Conservation (phyloP, 805 yeast species). For the Candida khao-thaluensis region DNA sequence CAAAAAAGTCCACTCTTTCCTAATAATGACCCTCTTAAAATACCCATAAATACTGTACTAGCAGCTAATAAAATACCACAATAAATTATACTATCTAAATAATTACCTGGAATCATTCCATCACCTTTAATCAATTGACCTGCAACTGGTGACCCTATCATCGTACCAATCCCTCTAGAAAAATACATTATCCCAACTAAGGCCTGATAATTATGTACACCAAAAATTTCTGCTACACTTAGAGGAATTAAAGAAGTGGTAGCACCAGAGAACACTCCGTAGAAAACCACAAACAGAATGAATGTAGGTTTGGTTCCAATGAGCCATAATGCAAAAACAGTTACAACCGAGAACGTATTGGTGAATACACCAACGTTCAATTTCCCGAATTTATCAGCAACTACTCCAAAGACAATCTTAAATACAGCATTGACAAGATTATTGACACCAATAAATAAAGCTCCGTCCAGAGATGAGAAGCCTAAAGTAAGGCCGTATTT, state of each 20-base stretch:
- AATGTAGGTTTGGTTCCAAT: slow-evolving; percentile 22
- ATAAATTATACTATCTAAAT: slow-evolving; percentile 25
- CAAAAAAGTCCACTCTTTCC: no score
- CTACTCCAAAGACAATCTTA: slow-evolving; percentile 19
- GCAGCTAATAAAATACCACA: slow-evolving; percentile 23
- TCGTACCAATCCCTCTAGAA: slow-evolving; percentile 31
- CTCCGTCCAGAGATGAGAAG: slow-evolving; percentile 27
- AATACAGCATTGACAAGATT: slow-evolving; percentile 30
- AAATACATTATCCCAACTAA: slow-evolving; percentile 34
- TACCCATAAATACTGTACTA: slow-evolving; percentile 7
- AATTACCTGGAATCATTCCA: slow-evolving; percentile 19
- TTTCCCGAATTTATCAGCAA: slow-evolving; percentile 20
- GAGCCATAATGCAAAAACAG: slow-evolving; percentile 21
- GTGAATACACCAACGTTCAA: slow-evolving; percentile 20
- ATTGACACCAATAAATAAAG: slow-evolving; percentile 33
- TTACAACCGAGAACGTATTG: slow-evolving; percentile 16
- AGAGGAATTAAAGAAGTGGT: slow-evolving; percentile 33
- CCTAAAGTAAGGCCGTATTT: slow-evolving; percentile 31
- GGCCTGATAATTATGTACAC: slow-evolving; percentile 30
- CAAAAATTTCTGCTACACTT: slow-evolving; percentile 32
- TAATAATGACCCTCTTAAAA: slow-evolving; percentile 2
- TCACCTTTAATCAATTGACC: slow-evolving; percentile 24
- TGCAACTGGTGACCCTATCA: slow-evolving; percentile 36
- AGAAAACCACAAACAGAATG: slow-evolving; percentile 30
- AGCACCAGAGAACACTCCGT: slow-evolving; percentile 37